phyloP scores from a whole-genome alignment of 2,329 filamentous ascomycete species.

The Parafenestella ontariensis region DNA sequence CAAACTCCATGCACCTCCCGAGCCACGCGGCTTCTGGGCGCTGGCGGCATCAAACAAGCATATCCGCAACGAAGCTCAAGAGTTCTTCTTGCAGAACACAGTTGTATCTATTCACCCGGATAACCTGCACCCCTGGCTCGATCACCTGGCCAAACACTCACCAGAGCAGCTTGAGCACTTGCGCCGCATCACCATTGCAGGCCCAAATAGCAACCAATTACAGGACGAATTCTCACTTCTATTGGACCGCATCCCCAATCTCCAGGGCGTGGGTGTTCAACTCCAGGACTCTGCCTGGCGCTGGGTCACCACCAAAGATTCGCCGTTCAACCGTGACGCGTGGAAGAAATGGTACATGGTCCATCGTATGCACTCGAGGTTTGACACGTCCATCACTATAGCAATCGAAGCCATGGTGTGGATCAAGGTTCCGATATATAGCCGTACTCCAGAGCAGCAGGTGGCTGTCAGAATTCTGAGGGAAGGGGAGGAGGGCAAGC shows the following conservation, averaged over 20 bases:
- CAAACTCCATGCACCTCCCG: not conserved
- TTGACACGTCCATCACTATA: slow-evolving; percentile 1
- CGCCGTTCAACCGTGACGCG: not conserved
- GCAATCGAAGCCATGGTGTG: slow-evolving; percentile 6
- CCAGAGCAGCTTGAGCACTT: slow-evolving; percentile 9
- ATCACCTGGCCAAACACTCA: slow-evolving; percentile 3
- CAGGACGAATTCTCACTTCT: not conserved
- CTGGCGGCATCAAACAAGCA: slow-evolving; percentile 16
- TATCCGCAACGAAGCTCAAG: slow-evolving; percentile 16
- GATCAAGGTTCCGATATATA: too few species aligned
- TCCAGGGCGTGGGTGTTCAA: slow-evolving; percentile 17
- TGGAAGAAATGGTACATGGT: not conserved
- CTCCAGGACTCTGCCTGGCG: slow-evolving; percentile 3
- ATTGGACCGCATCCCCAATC: slow-evolving; percentile 5
- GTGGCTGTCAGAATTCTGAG: slow-evolving; percentile 1
- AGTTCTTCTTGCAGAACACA: slow-evolving; percentile 6
- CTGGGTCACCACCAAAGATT: not conserved
- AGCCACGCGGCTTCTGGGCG: slow-evolving; percentile 12
- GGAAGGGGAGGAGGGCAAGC: slow-evolving; percentile 1
- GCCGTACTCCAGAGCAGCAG: slow-evolving; percentile 7
- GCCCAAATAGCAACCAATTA: not conserved
- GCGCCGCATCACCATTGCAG: slow-evolving; percentile 5
- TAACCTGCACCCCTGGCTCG: slow-evolving; percentile 9
- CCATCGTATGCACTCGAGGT: not conserved
- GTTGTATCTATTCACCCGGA: slow-evolving; percentile 11